Percentiles rank a stretch among this genome's conserved stretches.
phyloP scores from a whole-genome alignment of 768 basidiomycete genomes.

The Chalciporus piperatus region DNA sequence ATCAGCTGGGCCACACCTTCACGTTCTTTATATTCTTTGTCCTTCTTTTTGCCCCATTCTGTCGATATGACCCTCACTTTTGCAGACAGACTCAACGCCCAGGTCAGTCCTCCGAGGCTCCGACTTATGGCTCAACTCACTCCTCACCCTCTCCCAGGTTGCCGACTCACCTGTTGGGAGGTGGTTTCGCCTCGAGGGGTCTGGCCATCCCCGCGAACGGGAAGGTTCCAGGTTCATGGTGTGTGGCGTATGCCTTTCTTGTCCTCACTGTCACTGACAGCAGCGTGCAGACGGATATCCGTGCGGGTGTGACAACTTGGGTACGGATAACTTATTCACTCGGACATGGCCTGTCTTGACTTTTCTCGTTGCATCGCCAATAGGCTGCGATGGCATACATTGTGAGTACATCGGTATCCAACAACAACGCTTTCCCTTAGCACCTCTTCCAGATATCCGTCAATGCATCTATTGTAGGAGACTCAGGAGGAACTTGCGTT shows the following conservation, averaged over 20 bases:
- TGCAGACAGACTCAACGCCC: conserved; percentile 42
- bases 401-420: conserved; percentile 36
- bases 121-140: background rate
- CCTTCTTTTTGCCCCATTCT: conserved; percentile 16
- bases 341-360: conserved; percentile 6
- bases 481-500: conserved; percentile 79
- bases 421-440: background rate
- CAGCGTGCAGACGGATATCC: conserved; percentile 60
- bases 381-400: conserved; percentile 86
- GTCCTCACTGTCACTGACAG: conserved; percentile 5
- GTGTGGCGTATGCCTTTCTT: conserved; percentile 12
- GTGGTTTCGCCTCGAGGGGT: conserved; percentile 75
- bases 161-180: conserved; percentile 47
- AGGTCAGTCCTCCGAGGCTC: conserved; percentile 29
- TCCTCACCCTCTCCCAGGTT: conserved; percentile 25
- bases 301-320: conserved; percentile 81
- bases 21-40: conserved; percentile 20
- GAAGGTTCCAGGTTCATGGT: conserved; percentile 62
- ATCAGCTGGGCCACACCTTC: background rate
- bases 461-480: conserved; percentile 75
- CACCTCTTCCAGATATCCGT: conserved; percentile 62
- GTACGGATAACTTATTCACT: conserved; percentile 37
- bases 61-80: conserved; percentile 37
- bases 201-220: conserved; percentile 61
- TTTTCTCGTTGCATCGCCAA: background rate